Percentiles rank a stretch among this genome's conserved stretches.
Conservation (phyloP, 345 rosid genomes). For the Brassica juncea region DNA sequence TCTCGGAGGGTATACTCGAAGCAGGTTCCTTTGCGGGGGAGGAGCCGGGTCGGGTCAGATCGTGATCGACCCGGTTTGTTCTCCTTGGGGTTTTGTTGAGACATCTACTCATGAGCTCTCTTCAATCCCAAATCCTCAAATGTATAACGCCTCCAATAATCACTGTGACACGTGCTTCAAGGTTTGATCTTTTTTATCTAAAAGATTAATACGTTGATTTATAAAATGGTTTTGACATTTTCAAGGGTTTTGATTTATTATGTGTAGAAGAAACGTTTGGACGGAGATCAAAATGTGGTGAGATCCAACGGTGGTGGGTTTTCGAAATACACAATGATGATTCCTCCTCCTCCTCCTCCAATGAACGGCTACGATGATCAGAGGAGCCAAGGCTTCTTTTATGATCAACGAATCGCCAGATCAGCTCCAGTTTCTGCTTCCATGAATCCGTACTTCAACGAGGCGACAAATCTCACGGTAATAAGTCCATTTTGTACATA, state of each 20-base stretch:
- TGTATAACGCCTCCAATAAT: slow-evolving; percentile 28
- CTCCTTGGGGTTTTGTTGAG: slow-evolving; percentile 43
- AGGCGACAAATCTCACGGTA: slow-evolving; percentile 32
- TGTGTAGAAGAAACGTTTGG: slow-evolving; percentile 54
- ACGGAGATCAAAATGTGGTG: slow-evolving; percentile 39
- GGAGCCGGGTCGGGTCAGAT: slow-evolving; percentile 46
- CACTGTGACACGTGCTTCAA: slow-evolving; percentile 54
- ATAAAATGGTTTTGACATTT: background rate
- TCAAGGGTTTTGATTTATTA: background rate
- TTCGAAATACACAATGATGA: slow-evolving; percentile 28
- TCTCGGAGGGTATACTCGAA: slow-evolving; percentile 29
- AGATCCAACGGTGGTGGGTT: slow-evolving; percentile 44
- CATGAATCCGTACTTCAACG: slow-evolving; percentile 13
- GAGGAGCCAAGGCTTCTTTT: slow-evolving; percentile 14
- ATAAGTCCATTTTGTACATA: background rate
- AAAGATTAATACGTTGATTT: background rate
- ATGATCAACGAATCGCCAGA: slow-evolving; percentile 33
- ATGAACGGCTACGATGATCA: slow-evolving; percentile 39
- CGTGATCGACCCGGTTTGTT: slow-evolving; percentile 36
- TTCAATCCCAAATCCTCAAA: slow-evolving; percentile 75
- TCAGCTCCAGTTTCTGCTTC: slow-evolving; percentile 21
- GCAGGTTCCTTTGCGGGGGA: slow-evolving; percentile 33
- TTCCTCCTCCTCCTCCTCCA: slow-evolving; percentile 21
- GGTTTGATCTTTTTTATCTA: slow-evolving; percentile 42
- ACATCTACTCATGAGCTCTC: slow-evolving; percentile 67